Base-by-base conservation (phyloP, 768 basidiomycete species). In the Boletus edulis region DNA sequence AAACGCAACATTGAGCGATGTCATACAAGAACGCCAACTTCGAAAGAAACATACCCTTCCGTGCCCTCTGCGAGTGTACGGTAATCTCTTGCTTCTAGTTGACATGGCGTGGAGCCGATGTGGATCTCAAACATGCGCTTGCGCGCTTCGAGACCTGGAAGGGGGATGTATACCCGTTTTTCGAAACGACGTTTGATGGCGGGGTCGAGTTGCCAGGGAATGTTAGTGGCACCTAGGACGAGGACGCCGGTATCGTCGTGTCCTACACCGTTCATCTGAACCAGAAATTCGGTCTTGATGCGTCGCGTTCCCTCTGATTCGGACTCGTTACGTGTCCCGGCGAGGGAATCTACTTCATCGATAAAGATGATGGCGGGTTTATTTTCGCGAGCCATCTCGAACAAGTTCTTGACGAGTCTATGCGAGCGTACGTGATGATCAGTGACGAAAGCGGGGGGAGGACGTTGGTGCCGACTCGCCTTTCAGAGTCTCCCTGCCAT, bases 351-450 rank as follows among this genome's bases (percentile, higher is more conserved):
- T 42, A 99, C 91, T 71, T 98, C 97, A 68, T 99, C 97, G 67
- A 99, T 91, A 70, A 99, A 99, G 72, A 99, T 98, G 73, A 99
- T 99, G 1, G 96, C 85, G 0, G 97, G 97, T 69, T 98, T 98
- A 54, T 85, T 84, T 70, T 98, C 96, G 50, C 97, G 83, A 1
- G 97, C 97, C 78, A 99, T 89, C 64, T 91, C 85, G 67, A 99
- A 99, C 27, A 99, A 80, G 66, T 98, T 94, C 71, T 93, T 94
- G 46, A 99, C 97, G 47, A 98, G 80, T 67, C 94, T 96, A 54
- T 24, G 29, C 22, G 41, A 42, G 44, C 27, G 22, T 22, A 22
- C 22, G 22, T 22, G 22, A 54, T 41, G 15, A 29, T 52, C 35
- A 44, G 35, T 20, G 51, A 55, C n/a, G 29, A n/a, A 15, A n/a